A percentile compares a stretch with the other conserved stretches of the same genome.
Conservation (phyloP, 176 grass and related monocot species). For the Musa itinerans region DNA sequence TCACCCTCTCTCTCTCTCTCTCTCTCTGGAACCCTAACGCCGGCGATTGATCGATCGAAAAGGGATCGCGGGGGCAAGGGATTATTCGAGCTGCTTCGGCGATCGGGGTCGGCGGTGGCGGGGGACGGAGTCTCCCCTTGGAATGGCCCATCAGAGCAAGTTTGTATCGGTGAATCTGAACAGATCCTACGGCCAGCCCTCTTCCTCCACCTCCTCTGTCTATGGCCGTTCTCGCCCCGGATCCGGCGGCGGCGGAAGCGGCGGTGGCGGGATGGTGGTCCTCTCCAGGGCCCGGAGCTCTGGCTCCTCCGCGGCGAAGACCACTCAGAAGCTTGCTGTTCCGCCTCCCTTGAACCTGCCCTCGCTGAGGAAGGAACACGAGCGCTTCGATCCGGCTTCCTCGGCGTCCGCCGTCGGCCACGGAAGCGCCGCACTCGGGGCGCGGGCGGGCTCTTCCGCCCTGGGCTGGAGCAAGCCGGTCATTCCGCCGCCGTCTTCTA, state of each 20-base stretch:
- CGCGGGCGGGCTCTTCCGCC: slow-evolving; percentile 37
- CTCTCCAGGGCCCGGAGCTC: slow-evolving; percentile 66
- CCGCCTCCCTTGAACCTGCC: slow-evolving; percentile 93
- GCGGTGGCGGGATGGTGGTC: slow-evolving; percentile 68
- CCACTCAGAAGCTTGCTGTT: slow-evolving; percentile 72
- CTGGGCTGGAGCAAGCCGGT: slow-evolving; percentile 76
- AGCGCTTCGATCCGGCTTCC: slow-evolving; percentile 61
- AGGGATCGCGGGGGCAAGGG: not conserved
- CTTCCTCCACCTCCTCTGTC: slow-evolving; percentile 16
- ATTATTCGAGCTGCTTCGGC: not conserved
- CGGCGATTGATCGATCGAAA: not conserved
- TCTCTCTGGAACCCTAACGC: not conserved
- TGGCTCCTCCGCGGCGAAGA: slow-evolving; percentile 26
- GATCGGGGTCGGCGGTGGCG: not conserved
- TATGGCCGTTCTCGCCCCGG: slow-evolving; percentile 38
- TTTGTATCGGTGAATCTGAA: slow-evolving; percentile 82
- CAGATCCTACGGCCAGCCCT: slow-evolving; percentile 56
- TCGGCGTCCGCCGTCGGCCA: slow-evolving; percentile 24
- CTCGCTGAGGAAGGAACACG: slow-evolving; percentile 86
- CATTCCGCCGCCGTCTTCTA: not conserved
- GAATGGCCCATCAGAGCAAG: slow-evolving; percentile 83
- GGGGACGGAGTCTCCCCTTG: not conserved
- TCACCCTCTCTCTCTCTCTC: not conserved
- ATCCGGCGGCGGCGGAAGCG: slow-evolving; percentile 23
- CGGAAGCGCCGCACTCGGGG: slow-evolving; percentile 27